Conservation (phyloP, 2,329 filamentous ascomycete species). For the Rachicladosporium sp. region DNA sequence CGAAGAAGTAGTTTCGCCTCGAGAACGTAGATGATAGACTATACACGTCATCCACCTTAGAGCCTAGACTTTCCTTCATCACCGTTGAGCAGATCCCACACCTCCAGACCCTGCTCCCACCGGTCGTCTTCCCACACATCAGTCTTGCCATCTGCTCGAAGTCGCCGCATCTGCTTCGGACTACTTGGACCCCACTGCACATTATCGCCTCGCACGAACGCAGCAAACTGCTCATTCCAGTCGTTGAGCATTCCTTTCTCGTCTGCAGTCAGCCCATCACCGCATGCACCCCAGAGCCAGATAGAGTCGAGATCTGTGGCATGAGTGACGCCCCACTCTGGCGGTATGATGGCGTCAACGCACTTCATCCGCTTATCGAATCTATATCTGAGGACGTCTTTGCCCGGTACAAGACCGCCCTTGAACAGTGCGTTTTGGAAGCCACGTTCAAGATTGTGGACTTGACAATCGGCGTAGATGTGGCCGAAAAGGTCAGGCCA, state of each 20-base stretch:
- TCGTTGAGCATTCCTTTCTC: conserved; percentile 33
- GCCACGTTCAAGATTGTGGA: conserved; percentile 43
- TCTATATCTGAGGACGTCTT: conserved; percentile 39
- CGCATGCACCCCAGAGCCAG: conserved; percentile 43
- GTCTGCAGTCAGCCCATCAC: conserved; percentile 23
- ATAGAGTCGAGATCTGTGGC: conserved; percentile 38
- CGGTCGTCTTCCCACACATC: conserved; percentile 34
- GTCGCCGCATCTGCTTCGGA: conserved; percentile 28
- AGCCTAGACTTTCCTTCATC: conserved; percentile 3
- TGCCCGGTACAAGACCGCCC: conserved; percentile 28
- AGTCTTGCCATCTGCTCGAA: conserved; percentile 35
- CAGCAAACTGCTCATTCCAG: conserved; percentile 27
- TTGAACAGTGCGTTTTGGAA: conserved; percentile 33
- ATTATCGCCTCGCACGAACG: conserved; percentile 30
- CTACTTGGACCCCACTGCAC: conserved; percentile 27
- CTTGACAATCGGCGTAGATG: conserved; percentile 45
- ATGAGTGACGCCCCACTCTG: conserved; percentile 43
- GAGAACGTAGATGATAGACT: neutral
- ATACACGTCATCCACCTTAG: neutral
- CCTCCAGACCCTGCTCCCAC: conserved; percentile 35
- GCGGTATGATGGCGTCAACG: conserved; percentile 29
- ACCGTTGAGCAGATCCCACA: conserved; percentile 34
- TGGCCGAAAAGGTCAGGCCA: conserved; percentile 43
- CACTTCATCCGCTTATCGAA: conserved; percentile 42
- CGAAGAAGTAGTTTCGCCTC: conserved; percentile 9